Conservation (phyloP, 805 yeast species). For the Kluyveromyces starmeri region DNA sequence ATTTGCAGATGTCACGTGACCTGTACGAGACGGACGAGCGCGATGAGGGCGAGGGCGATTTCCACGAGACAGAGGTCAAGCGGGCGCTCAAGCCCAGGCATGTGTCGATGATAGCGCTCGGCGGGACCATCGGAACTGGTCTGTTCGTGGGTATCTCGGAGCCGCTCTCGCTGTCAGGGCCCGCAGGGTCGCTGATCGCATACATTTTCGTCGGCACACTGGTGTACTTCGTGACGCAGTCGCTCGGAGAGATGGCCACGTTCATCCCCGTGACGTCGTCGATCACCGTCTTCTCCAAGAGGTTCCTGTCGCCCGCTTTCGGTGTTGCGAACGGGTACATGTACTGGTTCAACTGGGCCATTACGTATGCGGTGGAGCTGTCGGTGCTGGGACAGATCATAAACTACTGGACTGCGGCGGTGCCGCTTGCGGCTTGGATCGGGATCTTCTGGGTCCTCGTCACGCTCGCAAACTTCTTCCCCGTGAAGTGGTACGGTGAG, state of each 20-base stretch:
- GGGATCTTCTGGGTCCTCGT: slow-evolving; percentile 42
- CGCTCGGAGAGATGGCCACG: slow-evolving; percentile 69
- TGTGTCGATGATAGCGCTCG: slow-evolving; percentile 62
- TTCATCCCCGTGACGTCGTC: slow-evolving; percentile 57
- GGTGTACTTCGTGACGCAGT: slow-evolving; percentile 53
- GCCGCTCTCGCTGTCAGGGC: slow-evolving; percentile 50
- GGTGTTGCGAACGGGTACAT: slow-evolving; percentile 64
- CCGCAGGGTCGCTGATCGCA: slow-evolving; percentile 53
- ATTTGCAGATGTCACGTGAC: background rate
- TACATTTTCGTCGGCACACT: slow-evolving; percentile 54
- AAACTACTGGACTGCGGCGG: slow-evolving; percentile 43
- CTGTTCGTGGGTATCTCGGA: slow-evolving; percentile 54
- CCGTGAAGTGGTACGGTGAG: slow-evolving; percentile 49
- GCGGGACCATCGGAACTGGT: slow-evolving; percentile 71
- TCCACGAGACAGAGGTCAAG: slow-evolving; percentile 37
- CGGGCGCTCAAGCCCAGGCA: slow-evolving; percentile 55
- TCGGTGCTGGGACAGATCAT: slow-evolving; percentile 50
- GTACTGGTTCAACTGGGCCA: slow-evolving; percentile 70
- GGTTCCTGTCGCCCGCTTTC: slow-evolving; percentile 53
- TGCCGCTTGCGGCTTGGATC: slow-evolving; percentile 57
- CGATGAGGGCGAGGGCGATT: slow-evolving; percentile 24
- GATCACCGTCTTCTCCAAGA: slow-evolving; percentile 53
- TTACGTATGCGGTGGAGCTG: slow-evolving; percentile 54
- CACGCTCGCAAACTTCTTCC: slow-evolving; percentile 39
- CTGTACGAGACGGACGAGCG: slow-evolving; percentile 6